A percentile compares a stretch with the other conserved stretches of the same genome.
Evolutionary conservation across 2,329 filamentous ascomycete genomes (phyloP).

Genomic region (Stylonectria norvegica): DNA sequence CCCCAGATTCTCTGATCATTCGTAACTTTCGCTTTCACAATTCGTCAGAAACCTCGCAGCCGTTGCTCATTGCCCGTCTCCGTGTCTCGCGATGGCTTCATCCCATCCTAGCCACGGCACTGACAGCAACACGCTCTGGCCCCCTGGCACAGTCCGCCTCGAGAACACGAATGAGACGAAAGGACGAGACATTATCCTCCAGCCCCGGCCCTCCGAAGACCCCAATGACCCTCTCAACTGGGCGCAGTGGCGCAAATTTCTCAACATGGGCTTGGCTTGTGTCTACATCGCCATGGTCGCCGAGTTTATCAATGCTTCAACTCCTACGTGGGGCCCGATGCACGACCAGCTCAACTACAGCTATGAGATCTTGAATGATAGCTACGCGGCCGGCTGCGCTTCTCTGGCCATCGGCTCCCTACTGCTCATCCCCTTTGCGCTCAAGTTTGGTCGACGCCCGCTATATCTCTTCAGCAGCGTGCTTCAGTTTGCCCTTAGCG

Average conservation of each 20-base stretch:
- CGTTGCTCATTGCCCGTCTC: no score
- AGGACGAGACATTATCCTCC: constrained; percentile 1
- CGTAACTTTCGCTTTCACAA: no score
- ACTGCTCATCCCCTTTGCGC: constrained; percentile 42
- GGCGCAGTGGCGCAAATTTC: no score
- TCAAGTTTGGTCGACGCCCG: constrained; percentile 44
- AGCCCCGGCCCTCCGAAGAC: constrained; percentile 1
- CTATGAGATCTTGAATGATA: constrained; percentile 40
- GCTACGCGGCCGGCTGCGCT: constrained; percentile 42
- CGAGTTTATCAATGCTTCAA: background rate
- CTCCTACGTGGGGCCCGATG: constrained; percentile 38
- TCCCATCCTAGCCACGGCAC: background rate
- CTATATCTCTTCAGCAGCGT: constrained; percentile 34
- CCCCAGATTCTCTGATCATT: background rate
- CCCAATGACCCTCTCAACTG: constrained; percentile 6
- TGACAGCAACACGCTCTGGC: constrained; percentile 1
- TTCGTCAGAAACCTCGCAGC: no score
- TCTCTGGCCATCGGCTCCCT: constrained; percentile 40
- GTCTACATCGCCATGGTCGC: constrained; percentile 2
- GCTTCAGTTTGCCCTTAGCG: constrained; percentile 3
- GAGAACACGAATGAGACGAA: background rate
- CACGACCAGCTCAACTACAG: constrained; percentile 41
- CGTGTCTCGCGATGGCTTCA: constrained; percentile 1
- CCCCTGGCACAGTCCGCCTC: constrained; percentile 4
- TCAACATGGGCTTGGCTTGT: constrained; percentile 1